Base-by-base conservation (phyloP, 352 stramenopile species). In the Pythium guiyangense region DNA sequence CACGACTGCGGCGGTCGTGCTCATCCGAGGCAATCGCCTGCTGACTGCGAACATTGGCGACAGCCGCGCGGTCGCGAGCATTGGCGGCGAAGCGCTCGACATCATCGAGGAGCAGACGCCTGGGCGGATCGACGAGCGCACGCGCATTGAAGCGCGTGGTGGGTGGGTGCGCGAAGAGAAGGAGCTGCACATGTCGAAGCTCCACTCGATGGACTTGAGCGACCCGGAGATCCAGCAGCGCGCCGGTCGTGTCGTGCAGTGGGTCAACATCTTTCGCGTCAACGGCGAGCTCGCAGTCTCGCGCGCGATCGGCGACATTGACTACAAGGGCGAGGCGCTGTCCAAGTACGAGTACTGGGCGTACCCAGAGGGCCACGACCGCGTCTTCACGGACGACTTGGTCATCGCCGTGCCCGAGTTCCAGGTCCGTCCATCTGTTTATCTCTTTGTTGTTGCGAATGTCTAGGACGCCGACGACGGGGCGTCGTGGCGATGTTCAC, bases 101-200 rank as follows among this genome's bases (percentile, higher is more conserved):
- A 86, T 97, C 50, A 96, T 94, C 46, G 73, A 90, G 63, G 85
- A 95, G 59, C 88, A 97, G 57, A 94, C 78, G 12, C 87, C 87
- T 4, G 83, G 85, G 5, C 71, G 86, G 29, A 45, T 60, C 49
- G 80, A 94, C 31, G 88, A 96, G 54, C 79, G 84, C 15, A 53
- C 59, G 26, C 74, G 87, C 11, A 96, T 96, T 46, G 79, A 87
- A 54, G 37, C 60, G 4, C 77, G 83, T 12, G 84, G 84, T 51
- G 86, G 86, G 0, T 66, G 59, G 59, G 59, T 66, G 44, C 58
- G 55, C 12, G 82, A 92, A 63, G 86, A 96, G 59, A 79, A 84
- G 14, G 86, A 96, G 53, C 60, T 96, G 45, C 86, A 94, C 59
- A 80, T 96, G 67, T 93, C 83, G 18, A 93, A 93, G 60, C 63